Percentiles rank a stretch among this genome's conserved stretches.
Conservation (phyloP, 805 yeast species). For the Teunomyces barrocoloradensis region DNA sequence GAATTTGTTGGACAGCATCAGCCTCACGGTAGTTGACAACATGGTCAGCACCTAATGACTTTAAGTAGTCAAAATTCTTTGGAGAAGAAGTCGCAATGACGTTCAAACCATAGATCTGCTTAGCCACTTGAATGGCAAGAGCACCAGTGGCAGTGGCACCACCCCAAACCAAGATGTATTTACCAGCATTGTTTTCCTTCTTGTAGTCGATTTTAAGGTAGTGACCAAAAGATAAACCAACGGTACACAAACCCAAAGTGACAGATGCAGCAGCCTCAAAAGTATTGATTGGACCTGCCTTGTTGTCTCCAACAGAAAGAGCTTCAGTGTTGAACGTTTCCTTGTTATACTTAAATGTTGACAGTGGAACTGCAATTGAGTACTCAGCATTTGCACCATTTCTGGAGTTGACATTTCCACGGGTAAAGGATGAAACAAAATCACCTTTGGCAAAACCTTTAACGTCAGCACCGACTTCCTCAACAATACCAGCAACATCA, state of each 20-base stretch:
- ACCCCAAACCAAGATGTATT: constrained; percentile 32
- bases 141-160: constrained; percentile 35
- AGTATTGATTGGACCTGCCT: constrained; percentile 40
- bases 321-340: constrained; percentile 10
- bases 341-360: constrained; percentile 29
- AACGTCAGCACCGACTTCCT: constrained; percentile 48
- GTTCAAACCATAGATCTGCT: constrained; percentile 24
- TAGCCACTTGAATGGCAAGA: constrained; percentile 32
- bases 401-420: constrained; percentile 47
- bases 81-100: constrained; percentile 27
- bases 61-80: constrained; percentile 22
- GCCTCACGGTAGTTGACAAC: constrained; percentile 27
- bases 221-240: constrained; percentile 38
- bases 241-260: constrained; percentile 53
- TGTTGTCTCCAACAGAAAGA: constrained; percentile 19
- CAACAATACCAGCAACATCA: constrained; percentile 59
- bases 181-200: constrained; percentile 12
- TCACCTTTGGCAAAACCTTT: constrained; percentile 39
- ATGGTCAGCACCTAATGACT: constrained; percentile 27
- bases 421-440: constrained; percentile 49
- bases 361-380: constrained; percentile 35
- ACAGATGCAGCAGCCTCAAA: constrained; percentile 68
- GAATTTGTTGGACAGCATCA: constrained; percentile 21
- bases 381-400: constrained; percentile 64
- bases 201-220: constrained; percentile 25